phyloP scores from a whole-genome alignment of 306 rosid genomes.

The Prunus fruticosa region DNA sequence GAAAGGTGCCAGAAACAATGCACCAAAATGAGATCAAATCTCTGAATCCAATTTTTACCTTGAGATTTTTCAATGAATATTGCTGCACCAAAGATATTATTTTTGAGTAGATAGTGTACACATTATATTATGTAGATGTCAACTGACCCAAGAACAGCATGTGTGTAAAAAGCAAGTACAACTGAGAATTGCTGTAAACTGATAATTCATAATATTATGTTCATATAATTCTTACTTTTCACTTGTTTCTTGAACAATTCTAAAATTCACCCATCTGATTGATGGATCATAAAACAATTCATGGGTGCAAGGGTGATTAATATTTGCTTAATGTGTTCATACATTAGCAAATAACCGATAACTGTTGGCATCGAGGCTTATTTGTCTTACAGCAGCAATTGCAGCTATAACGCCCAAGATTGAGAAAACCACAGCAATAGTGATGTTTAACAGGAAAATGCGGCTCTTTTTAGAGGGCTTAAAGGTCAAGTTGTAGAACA shows the following conservation, averaged over 20 bases:
- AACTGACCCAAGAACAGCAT: neutral
- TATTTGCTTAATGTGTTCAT: constrained; percentile 5
- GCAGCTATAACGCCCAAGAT: constrained; percentile 55
- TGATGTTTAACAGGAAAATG: constrained; percentile 54
- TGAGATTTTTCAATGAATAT: no score
- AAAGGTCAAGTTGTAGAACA: constrained; percentile 69
- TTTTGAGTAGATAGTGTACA: neutral
- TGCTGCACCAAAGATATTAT: neutral
- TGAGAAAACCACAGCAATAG: constrained; percentile 51
- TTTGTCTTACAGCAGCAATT: constrained; percentile 68
- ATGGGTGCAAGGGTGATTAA: neutral
- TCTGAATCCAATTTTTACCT: no score
- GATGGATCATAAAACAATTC: no score
- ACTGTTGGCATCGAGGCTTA: constrained; percentile 56
- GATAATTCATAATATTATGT: neutral
- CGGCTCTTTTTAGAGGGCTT: constrained; percentile 58
- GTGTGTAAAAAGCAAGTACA: neutral
- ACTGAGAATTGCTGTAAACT: neutral
- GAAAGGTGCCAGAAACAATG: neutral
- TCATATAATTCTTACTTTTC: neutral
- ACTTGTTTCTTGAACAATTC: no score
- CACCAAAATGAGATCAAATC: neutral
- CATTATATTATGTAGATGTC: neutral
- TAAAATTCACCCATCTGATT: no score
- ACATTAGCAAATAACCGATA: constrained; percentile 66